A percentile compares a stretch with the other conserved stretches of the same genome.
Evolutionary conservation across 441 rosid species (phyloP).

Genomic region (Erodium moschatum): DNA sequence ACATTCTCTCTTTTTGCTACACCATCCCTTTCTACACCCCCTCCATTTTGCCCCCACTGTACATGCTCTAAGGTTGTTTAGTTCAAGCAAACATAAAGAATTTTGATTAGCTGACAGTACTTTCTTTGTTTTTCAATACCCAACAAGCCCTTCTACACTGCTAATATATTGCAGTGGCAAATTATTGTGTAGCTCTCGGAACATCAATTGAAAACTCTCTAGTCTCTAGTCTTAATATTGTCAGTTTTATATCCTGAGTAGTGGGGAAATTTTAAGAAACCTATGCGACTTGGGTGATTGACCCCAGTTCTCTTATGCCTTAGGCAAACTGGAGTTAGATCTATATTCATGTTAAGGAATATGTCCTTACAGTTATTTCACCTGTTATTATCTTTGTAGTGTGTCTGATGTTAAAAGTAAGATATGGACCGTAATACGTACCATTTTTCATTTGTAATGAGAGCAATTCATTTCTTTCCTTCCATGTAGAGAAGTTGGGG

Average conservation of each 20-base stretch:
- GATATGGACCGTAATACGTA: background rate
- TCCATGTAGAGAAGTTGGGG: conserved; percentile 56
- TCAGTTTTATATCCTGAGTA: background rate
- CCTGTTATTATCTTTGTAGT: background rate
- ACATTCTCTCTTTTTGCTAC: too few relatives aligned
- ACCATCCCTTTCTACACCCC: too few relatives aligned
- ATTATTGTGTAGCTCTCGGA: background rate
- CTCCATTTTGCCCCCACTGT: too few relatives aligned
- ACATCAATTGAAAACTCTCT: background rate
- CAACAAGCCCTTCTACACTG: background rate
- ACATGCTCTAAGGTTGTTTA: too few relatives aligned
- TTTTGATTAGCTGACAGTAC: background rate
- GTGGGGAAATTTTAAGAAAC: background rate
- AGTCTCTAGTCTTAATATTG: background rate
- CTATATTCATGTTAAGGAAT: background rate
- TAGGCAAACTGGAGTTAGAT: background rate
- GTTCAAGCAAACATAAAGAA: background rate
- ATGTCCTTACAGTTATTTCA: background rate
- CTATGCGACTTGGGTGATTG: background rate
- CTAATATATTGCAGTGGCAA: background rate
- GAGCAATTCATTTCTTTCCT: conserved; percentile 15
- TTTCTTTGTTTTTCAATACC: background rate
- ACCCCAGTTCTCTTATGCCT: background rate
- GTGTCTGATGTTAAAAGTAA: background rate
- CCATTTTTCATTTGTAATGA: background rate